phyloP scores from a whole-genome alignment of 2,329 filamentous ascomycete species.

The Blastomyces percursus region DNA sequence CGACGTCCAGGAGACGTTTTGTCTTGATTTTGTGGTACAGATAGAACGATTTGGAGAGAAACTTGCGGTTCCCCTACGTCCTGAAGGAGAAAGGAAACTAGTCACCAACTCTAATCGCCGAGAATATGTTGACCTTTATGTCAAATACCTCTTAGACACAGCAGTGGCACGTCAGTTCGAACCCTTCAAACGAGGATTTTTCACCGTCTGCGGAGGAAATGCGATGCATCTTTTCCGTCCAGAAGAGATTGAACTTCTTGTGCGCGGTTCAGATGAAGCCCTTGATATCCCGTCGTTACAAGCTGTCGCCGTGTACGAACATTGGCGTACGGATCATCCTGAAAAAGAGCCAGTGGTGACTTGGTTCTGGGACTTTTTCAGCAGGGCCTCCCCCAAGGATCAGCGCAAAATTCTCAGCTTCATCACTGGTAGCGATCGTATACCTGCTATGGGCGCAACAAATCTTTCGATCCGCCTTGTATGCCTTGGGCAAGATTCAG shows the following conservation, averaged over 20 bases:
- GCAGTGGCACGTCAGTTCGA: conserved; percentile 75
- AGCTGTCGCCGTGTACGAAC: conserved; percentile 70
- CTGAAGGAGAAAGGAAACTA: conserved; percentile 58
- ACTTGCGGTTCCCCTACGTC: conserved; percentile 57
- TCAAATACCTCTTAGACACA: conserved; percentile 67
- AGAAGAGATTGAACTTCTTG: conserved; percentile 81
- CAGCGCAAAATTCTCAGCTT: conserved; percentile 75
- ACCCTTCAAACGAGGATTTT: conserved; percentile 89
- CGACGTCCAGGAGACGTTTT: conserved; percentile 69
- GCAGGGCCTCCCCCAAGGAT: conserved; percentile 50
- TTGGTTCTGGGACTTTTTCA: conserved; percentile 87
- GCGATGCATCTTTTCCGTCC: conserved; percentile 77
- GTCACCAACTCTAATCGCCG: conserved; percentile 77
- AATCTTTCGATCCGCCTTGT: conserved; percentile 65
- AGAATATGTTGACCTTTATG: conserved; percentile 79
- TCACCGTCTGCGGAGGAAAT: conserved; percentile 80
- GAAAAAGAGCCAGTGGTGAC: conserved; percentile 56
- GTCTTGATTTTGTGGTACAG: conserved; percentile 68
- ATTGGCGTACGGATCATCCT: conserved; percentile 50
- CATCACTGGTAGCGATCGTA: conserved; percentile 80
- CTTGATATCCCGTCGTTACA: conserved; percentile 67
- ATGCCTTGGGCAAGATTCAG: conserved; percentile 62
- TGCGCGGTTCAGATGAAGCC: conserved; percentile 72
- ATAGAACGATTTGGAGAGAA: conserved; percentile 64
- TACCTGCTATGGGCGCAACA: conserved; percentile 76